phyloP scores from a whole-genome alignment of 768 basidiomycete species.

The Psilocybe subaeruginosa region DNA sequence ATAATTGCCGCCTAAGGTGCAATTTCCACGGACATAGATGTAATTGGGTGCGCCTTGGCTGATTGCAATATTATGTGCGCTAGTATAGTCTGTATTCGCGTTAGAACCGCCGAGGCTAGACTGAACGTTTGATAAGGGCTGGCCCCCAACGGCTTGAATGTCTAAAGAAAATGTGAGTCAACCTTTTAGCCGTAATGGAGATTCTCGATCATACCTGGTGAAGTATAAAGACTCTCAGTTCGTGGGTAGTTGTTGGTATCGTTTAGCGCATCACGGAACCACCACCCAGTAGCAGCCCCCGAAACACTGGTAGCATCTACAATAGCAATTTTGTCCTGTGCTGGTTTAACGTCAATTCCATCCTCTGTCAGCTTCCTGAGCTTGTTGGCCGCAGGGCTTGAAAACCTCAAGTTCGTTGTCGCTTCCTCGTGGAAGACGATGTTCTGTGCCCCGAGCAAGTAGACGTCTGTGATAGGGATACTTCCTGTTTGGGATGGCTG shows the following conservation, averaged over 20 bases:
- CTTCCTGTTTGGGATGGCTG: not conserved
- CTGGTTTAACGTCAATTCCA: no score
- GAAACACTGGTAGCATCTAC: not conserved
- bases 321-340: not conserved
- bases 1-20: not conserved
- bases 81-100: not conserved
- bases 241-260: not conserved
- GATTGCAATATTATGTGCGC: not conserved
- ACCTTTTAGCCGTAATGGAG: not conserved
- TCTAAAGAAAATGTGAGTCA: not conserved
- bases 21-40: not conserved
- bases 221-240: not conserved
- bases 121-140: not conserved
- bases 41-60: not conserved
- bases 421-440: constrained; percentile 2
- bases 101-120: not conserved
- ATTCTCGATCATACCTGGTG: not conserved
- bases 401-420: not conserved
- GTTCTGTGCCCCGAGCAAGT: not conserved
- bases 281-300: not conserved
- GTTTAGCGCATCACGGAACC: not conserved
- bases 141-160: not conserved
- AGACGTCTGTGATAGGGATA: not conserved
- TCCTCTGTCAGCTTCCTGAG: not conserved
- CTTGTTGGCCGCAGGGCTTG: not conserved